A percentile compares a stretch with the other conserved stretches of the same genome.
Conservation (phyloP, 192 early-diverging fungal species). For the Haplosporangium gracile region DNA sequence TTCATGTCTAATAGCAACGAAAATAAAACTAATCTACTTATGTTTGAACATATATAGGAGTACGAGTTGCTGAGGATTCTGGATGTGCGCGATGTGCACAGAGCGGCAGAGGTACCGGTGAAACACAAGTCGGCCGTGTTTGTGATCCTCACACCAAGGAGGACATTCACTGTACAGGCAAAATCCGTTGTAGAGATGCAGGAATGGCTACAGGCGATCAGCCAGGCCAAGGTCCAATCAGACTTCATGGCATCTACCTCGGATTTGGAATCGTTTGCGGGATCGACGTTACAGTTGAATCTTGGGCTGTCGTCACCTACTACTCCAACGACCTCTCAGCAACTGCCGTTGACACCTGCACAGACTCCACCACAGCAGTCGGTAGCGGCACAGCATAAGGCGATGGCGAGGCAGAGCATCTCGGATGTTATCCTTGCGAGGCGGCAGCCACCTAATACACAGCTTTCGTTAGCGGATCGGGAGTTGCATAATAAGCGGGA, state of each 20-base stretch:
- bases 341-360: neutral
- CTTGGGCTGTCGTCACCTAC: neutral
- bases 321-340: neutral
- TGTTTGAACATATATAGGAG: slow-evolving; percentile 56
- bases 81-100: slow-evolving; percentile 75
- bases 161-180: slow-evolving; percentile 81
- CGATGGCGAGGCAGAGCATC: neutral
- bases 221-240: slow-evolving; percentile 50
- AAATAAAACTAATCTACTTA: neutral
- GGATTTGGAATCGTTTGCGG: slow-evolving; percentile 41
- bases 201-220: slow-evolving; percentile 70
- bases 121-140: slow-evolving; percentile 78
- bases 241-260: slow-evolving; percentile 43
- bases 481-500: slow-evolving; percentile 5
- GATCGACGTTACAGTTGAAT: slow-evolving; percentile 32
- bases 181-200: slow-evolving; percentile 65
- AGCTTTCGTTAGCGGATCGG: slow-evolving; percentile 1
- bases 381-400: neutral
- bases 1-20: neutral
- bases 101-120: slow-evolving; percentile 76
- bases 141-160: slow-evolving; percentile 77
- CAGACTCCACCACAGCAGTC: neutral
- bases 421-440: neutral
- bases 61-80: slow-evolving; percentile 84
- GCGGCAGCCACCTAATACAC: neutral